Evolutionary conservation across 164 flowering plant species (phyloP), one percentile per base, ranked within the genome.

Genomic region (Tetracentron sinense): DNA sequence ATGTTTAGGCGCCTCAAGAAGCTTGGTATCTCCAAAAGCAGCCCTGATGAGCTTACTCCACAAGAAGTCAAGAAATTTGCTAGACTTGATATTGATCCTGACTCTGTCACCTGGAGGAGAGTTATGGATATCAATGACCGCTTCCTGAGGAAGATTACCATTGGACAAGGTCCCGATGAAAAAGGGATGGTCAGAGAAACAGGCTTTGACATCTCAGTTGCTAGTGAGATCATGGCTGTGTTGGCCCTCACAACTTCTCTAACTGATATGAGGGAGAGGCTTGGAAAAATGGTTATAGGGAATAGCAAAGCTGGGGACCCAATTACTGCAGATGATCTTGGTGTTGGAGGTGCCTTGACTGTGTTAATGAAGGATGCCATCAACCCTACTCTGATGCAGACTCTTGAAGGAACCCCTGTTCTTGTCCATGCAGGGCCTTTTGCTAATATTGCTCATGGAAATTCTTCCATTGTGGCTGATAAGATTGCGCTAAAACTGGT

Each of bases 171-270:
- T n/a, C 94, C 97, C 44, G 96, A 92, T 47, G 99, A 92, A 62
- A 92, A 95, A 64, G 97, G 97, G 4, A 86, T 92, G 97, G 80
- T 87, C 35, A 86, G 99, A 73, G 97, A 89, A 80, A 92, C 97
- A 0, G 99, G 92, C 6, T 95, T 95, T 81, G 99, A 95, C 74
- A 95, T 95, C 60, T 81, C 99, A n/a, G 99, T 95, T 64, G 97
- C 99, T 60, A 92, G 97, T 82, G 99, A 95, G 74, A 95, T 95
- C 61, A 95, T 95, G 99, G 99, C 99, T 42, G 99, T 95, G 54
- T 79, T 95, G 67, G 97, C 97, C 44, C 97, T 95, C 23, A 92
- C 97, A 46, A 95, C 96, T 48, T 88, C 97, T 64, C 77, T 92
- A 7, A 73, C 85, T 48, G 99, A 95, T 74, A 92, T 95, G 97